phyloP scores from a whole-genome alignment of 2,329 filamentous ascomycete genomes.

The Fusarium virguliforme region DNA sequence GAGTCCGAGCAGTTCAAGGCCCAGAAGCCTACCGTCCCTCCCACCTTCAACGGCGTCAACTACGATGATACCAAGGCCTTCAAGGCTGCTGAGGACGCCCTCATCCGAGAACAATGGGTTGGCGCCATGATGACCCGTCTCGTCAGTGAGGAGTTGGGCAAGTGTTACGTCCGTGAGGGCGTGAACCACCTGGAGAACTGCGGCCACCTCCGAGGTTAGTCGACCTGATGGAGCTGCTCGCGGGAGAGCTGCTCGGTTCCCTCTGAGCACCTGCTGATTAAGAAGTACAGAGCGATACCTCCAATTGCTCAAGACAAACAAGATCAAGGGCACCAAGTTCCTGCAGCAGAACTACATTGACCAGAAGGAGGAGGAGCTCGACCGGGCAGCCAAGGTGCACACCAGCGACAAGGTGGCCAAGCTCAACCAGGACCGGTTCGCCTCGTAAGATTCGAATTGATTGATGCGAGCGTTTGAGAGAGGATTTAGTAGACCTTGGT shows the following conservation, averaged over 20 bases:
- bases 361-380: slow-evolving; percentile 64
- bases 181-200: slow-evolving; percentile 93
- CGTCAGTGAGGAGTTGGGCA: slow-evolving; percentile 86
- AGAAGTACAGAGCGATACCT: slow-evolving; percentile 79
- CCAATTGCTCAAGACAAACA: slow-evolving; percentile 81
- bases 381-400: slow-evolving; percentile 59
- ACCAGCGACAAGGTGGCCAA: slow-evolving; percentile 59
- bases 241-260: slow-evolving; percentile 8
- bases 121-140: slow-evolving; percentile 90
- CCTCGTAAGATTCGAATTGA: slow-evolving; percentile 46
- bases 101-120: slow-evolving; percentile 91
- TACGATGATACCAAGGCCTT: slow-evolving; percentile 86
- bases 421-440: slow-evolving; percentile 56
- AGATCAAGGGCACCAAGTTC: slow-evolving; percentile 85
- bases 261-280: slow-evolving; percentile 34
- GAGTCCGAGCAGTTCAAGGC: slow-evolving; percentile 87
- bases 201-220: slow-evolving; percentile 83
- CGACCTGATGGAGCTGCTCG: slow-evolving; percentile 14
- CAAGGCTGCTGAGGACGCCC: slow-evolving; percentile 86
- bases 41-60: slow-evolving; percentile 89
- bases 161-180: slow-evolving; percentile 88
- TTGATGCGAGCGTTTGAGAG: slow-evolving; percentile 15
- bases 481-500: slow-evolving; percentile 27
- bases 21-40: slow-evolving; percentile 85
- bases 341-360: slow-evolving; percentile 83